Evolutionary conservation across 2,329 filamentous ascomycete genomes (phyloP).

Genomic region (Aspergillus carbonarius): DNA sequence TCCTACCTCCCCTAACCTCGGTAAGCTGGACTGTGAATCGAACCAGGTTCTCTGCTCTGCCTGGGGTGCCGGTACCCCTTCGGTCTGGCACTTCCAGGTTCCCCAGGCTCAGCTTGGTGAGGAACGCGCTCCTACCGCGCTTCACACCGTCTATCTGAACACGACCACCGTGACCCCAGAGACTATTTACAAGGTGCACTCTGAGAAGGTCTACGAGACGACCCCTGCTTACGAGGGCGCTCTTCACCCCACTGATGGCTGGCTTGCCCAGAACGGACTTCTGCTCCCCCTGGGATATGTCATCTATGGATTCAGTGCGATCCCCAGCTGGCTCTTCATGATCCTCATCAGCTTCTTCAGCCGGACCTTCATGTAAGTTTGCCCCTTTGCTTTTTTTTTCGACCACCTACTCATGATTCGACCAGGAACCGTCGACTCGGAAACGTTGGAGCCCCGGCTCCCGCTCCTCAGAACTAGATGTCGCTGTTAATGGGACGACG

Average conservation of each 20-base stretch:
- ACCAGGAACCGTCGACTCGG: conserved; percentile 30
- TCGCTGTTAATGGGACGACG: conserved; percentile 12
- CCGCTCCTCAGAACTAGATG: conserved; percentile 21
- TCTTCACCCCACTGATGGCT: conserved; percentile 62
- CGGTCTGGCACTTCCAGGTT: conserved; percentile 58
- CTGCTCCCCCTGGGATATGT: conserved; percentile 56
- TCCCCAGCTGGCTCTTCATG: conserved; percentile 67
- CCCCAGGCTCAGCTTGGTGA: conserved; percentile 54
- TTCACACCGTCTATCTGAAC: conserved; percentile 58
- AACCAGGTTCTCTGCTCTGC: conserved; percentile 60
- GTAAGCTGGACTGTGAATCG: conserved; percentile 59
- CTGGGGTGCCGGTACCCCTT: conserved; percentile 58
- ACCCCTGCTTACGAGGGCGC: conserved; percentile 55
- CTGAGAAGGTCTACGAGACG: conserved; percentile 57
- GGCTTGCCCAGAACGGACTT: conserved; percentile 54
- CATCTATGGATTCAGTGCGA: conserved; percentile 56
- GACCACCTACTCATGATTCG: conserved; percentile 9
- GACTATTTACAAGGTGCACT: conserved; percentile 57
- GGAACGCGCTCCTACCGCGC: conserved; percentile 52
- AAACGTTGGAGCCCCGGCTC: conserved; percentile 20
- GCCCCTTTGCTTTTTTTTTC: not conserved
- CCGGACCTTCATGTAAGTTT: conserved; percentile 60
- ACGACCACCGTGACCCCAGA: conserved; percentile 56
- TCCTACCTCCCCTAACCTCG: conserved; percentile 57
- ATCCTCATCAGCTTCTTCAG: conserved; percentile 61